A percentile compares a stretch with the other conserved stretches of the same genome.
phyloP scores from a whole-genome alignment of 371 early-diverging fungal species.

The Rhizopus stolonifer region DNA sequence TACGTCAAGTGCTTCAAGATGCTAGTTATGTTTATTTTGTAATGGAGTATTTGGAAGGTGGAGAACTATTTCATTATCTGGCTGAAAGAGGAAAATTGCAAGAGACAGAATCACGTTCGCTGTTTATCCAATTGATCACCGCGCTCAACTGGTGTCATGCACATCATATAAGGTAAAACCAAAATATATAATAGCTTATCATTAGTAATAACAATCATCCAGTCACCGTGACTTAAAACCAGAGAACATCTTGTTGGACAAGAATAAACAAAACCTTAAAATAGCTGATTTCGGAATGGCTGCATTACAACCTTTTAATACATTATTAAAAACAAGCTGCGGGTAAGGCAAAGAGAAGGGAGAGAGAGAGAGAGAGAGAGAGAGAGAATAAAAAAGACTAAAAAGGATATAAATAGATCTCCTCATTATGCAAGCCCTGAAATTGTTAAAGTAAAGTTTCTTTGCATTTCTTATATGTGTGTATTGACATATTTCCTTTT shows the following conservation, averaged over 20 bases:
- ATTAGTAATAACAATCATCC: not conserved
- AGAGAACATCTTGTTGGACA: constrained; percentile 71
- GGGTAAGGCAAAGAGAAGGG: too few species aligned
- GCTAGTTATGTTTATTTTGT: constrained; percentile 75
- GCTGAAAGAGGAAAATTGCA: constrained; percentile 79
- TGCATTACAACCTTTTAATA: constrained; percentile 59
- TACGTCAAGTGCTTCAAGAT: constrained; percentile 84
- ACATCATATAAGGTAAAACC: constrained; percentile 73
- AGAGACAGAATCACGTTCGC: constrained; percentile 81
- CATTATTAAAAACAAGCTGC: constrained; percentile 75
- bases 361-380: too few species aligned
- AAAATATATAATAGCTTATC: not conserved
- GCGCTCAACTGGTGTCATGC: constrained; percentile 93
- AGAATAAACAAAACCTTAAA: constrained; percentile 69
- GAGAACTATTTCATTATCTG: constrained; percentile 92
- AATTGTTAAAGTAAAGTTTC: constrained; percentile 26
- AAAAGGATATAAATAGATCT: constrained; percentile 16
- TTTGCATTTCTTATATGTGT: constrained; percentile 19
- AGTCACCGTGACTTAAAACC: constrained; percentile 69
- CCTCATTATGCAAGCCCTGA: constrained; percentile 46
- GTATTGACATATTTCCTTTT: constrained; percentile 71
- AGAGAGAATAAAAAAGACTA: not conserved
- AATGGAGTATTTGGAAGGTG: constrained; percentile 94
- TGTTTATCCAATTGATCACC: constrained; percentile 90
- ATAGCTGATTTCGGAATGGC: constrained; percentile 89